phyloP scores from a whole-genome alignment of 1,284 basidiomycete species.

The Blastosporella zonata region DNA sequence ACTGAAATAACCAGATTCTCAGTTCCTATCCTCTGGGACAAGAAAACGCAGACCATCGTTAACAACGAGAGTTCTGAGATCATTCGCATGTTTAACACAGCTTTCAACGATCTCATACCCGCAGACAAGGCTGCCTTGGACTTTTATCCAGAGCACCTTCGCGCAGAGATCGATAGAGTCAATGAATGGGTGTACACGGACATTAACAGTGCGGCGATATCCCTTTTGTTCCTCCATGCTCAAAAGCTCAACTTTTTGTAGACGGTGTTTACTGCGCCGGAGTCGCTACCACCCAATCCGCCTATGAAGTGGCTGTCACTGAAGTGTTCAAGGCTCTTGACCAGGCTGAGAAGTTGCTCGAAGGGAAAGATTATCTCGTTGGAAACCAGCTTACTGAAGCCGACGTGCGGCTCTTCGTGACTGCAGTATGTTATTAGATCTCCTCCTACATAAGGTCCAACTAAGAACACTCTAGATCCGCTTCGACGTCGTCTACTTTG shows the following conservation, averaged over 20 bases:
- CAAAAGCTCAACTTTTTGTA: slow-evolving; percentile 24
- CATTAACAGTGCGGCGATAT: slow-evolving; percentile 69
- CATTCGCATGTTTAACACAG: slow-evolving; percentile 87
- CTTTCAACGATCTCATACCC: slow-evolving; percentile 74
- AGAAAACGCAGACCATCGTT: slow-evolving; percentile 84
- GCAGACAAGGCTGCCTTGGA: slow-evolving; percentile 48
- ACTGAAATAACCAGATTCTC: slow-evolving; percentile 56
- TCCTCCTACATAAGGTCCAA: background rate
- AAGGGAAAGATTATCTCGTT: slow-evolving; percentile 79
- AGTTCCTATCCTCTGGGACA: slow-evolving; percentile 94
- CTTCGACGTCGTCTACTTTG: slow-evolving; percentile 84
- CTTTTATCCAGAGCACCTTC: background rate
- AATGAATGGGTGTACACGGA: slow-evolving; percentile 87
- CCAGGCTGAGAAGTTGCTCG: slow-evolving; percentile 75
- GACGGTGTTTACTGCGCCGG: slow-evolving; percentile 89
- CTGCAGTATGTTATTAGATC: slow-evolving; percentile 59
- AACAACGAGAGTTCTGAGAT: slow-evolving; percentile 96
- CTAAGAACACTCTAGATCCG: slow-evolving; percentile 36
- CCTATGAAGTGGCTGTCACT: slow-evolving; percentile 77
- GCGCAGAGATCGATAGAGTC: slow-evolving; percentile 77
- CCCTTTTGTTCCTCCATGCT: background rate
- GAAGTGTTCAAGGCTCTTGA: slow-evolving; percentile 79
- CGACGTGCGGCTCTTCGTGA: slow-evolving; percentile 89
- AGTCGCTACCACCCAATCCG: slow-evolving; percentile 80
- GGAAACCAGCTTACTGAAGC: slow-evolving; percentile 87